Evolutionary conservation across 2,329 filamentous ascomycete species (phyloP), one percentile per base, ranked within the genome.

Genomic region (Cryphonectria radicalis): DNA sequence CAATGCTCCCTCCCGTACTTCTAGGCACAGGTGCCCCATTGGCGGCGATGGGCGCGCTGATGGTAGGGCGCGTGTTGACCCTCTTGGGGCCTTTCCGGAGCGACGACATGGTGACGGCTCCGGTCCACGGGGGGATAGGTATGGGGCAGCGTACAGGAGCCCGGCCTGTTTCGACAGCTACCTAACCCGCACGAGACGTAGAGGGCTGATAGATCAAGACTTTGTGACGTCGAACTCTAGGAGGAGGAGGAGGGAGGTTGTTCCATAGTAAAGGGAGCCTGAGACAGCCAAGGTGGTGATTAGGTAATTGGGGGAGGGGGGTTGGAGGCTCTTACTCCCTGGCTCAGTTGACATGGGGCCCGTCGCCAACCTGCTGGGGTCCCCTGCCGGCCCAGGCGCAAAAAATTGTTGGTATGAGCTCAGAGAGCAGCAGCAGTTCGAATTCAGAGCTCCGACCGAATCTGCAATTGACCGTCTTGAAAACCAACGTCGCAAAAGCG

Each of bases 21-120:
- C 80, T 79, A 43, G 78, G 78, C 67, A 77, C 75, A 28, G 78
- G 78, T 68, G 77, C 75, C 53, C 79, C 77, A 35, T 79, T 84
- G 75, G 88, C 87, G 19, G 83, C 81, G 73, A 91, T 87, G 40
- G 89, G 88, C 8, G 89, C 86, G 78, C 88, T 90, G 78, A 91
- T 91, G 70, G 82, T 82, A 25, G 88, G 88, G n/a, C 89, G 86
- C 63, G 80, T 83, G 77, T 90, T 90, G 59, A 69, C 67, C 76
- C 89, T 84, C 80, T 90, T 91, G 70, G 82, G 79, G 40, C 87
- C 88, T 78, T 84, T 90, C 55, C 90, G 85, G 70, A 92, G 85
- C 71, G 90, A 91, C 19, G 88, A 89, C 89, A 91, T 91, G 46
- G 42, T 59, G 60, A 42, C 28, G 55, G 67, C 67, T 63, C 57